Evolutionary conservation across 306 rosid species (phyloP), one percentile per base, ranked within the genome.

Genomic region (Vigna mungo): DNA sequence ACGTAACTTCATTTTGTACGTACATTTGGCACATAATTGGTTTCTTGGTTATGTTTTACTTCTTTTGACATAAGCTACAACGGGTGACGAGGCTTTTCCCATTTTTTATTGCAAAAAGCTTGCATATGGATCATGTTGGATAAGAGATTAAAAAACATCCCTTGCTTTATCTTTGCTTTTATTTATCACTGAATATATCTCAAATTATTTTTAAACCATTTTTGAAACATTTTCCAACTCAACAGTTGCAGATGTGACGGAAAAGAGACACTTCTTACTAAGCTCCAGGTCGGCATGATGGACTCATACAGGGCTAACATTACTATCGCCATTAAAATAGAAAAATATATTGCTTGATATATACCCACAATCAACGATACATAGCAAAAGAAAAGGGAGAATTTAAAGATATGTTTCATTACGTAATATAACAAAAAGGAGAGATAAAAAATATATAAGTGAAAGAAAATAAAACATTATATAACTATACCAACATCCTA

Each of bases 211-310:
- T 53, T 62, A 44, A 75, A 75, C 67, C 15, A 58, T 25, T 55
- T 20, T 25, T 56, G 9, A 27, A 25, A 4, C 13, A 73, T 68
- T 72, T 78, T 71, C n/a, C 82, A 85, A 87, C 89, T 32, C 90
- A 86, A 85, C 85, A 86, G 92, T 87, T 89, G 80, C 78, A 64
- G 86, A 88, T 83, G 79, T 83, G 90, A 90, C 41, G 49, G 56
- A 41, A 36, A 43, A 73, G 88, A 87, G 88, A 76, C 82, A 83
- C 32, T 88, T 88, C 92, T 89, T 60, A 83, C 79, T 78, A 81
- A 63, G 85, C 76, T 88, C 92, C 94, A 86, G 61, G 74, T 89
- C 79, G 85, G 87, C 79, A 73, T 86, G 62, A 77, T 91, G 90
- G 69, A 56, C 66, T 84, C 85, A 90, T 79, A 83, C 85, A 84